phyloP scores from a whole-genome alignment of 2,329 filamentous ascomycete genomes.

The Lecanicillium sp. region DNA sequence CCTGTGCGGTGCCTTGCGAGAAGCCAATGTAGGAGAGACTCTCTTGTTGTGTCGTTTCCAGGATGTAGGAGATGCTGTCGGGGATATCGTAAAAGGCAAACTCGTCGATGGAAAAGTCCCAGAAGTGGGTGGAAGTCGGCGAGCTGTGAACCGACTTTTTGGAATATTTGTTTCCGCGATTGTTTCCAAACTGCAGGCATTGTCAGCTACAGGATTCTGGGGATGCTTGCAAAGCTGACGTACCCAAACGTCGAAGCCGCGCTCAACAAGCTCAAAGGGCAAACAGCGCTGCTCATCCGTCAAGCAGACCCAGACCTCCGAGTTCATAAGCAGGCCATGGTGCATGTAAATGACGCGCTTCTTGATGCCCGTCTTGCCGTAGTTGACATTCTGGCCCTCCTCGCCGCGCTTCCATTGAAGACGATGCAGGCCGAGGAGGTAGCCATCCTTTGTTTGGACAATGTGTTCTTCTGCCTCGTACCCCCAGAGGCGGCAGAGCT shows the following conservation, averaged over 20 bases:
- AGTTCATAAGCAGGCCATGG: slow-evolving; percentile 96
- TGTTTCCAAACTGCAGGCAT: slow-evolving; percentile 69
- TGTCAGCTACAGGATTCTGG: no score
- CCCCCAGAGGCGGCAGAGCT: slow-evolving; percentile 84
- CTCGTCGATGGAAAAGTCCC: slow-evolving; percentile 98
- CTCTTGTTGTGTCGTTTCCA: slow-evolving; percentile 71
- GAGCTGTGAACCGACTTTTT: slow-evolving; percentile 80
- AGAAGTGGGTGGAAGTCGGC: slow-evolving; percentile 71
- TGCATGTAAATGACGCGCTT: slow-evolving; percentile 92
- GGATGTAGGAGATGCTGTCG: slow-evolving; percentile 85
- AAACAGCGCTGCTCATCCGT: slow-evolving; percentile 80
- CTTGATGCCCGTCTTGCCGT: slow-evolving; percentile 54
- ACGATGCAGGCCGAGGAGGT: slow-evolving; percentile 81
- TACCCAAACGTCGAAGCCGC: slow-evolving; percentile 93
- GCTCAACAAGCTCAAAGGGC: slow-evolving; percentile 81
- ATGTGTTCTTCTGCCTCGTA: slow-evolving; percentile 96
- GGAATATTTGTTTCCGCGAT: slow-evolving; percentile 97
- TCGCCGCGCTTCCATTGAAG: slow-evolving; percentile 77
- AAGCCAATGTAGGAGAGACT: slow-evolving; percentile 95
- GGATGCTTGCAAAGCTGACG: slow-evolving; percentile 18
- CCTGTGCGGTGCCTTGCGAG: slow-evolving; percentile 93
- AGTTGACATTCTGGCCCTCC: slow-evolving; percentile 70
- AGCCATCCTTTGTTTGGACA: slow-evolving; percentile 89
- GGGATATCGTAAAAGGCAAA: slow-evolving; percentile 98
- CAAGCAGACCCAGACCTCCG: slow-evolving; percentile 93